phyloP scores from a whole-genome alignment of 768 basidiomycete species.

The Sistotremastrum niveocremeum region DNA sequence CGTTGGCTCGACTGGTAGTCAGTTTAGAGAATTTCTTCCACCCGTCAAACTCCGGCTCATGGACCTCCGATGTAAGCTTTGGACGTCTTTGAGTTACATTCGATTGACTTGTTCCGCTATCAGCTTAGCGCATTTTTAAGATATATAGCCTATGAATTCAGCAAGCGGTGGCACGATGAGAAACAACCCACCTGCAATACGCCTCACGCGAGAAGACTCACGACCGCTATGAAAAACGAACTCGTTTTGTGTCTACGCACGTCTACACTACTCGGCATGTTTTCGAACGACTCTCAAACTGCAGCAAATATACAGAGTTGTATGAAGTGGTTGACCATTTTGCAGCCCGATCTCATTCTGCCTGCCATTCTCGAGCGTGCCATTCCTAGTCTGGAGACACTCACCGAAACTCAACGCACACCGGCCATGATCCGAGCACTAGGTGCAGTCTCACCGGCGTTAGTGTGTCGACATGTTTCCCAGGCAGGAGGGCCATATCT shows the following conservation, averaged over 20 bases:
- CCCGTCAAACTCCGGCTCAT: conserved; percentile 74
- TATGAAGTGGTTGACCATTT: conserved; percentile 66
- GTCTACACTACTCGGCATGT: conserved; percentile 78
- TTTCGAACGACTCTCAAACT: conserved; percentile 67
- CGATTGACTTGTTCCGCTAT: neutral
- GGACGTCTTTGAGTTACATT: conserved; percentile 1
- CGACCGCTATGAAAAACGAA: conserved; percentile 65
- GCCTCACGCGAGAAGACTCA: conserved; percentile 53
- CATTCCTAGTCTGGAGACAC: conserved; percentile 72
- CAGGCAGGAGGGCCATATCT: conserved; percentile 75
- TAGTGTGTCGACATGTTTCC: conserved; percentile 69
- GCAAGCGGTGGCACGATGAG: conserved; percentile 78
- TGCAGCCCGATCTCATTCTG: conserved; percentile 80
- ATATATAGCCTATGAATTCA: conserved; percentile 72
- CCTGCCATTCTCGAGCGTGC: conserved; percentile 73
- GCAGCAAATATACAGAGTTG: conserved; percentile 67
- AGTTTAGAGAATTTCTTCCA: conserved; percentile 88
- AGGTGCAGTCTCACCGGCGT: conserved; percentile 63
- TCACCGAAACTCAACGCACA: conserved; percentile 84
- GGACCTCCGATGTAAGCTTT: conserved; percentile 55
- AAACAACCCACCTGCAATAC: conserved; percentile 68
- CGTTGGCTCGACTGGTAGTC: conserved; percentile 70
- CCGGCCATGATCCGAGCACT: conserved; percentile 78
- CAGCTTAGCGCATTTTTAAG: conserved; percentile 79
- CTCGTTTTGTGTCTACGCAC: conserved; percentile 74